Percentiles rank a stretch among this genome's conserved stretches.
These are phyloP conservation scores for Eremothecium gossypii DNA, from an alignment of 1,139 yeast species.

Conservation along the genomic window DNA sequence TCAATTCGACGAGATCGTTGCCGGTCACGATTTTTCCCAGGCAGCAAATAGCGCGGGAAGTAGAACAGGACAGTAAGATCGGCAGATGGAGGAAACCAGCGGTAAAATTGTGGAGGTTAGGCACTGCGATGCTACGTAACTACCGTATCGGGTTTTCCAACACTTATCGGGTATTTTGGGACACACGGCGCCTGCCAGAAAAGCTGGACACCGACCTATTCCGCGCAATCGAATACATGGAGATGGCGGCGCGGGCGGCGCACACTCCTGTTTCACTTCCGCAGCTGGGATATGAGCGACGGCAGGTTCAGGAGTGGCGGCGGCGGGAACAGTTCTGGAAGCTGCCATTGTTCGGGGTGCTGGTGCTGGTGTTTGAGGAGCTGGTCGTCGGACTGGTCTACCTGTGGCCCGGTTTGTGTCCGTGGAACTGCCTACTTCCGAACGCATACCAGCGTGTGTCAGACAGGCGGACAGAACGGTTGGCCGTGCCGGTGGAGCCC, in stretches of 20 bases:
- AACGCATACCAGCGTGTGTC: conserved; percentile 20
- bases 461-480: conserved; percentile 7
- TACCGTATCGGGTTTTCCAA: conserved; percentile 21
- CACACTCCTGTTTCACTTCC: conserved; percentile 1
- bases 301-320: conserved; percentile 17
- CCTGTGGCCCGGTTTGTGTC: conserved; percentile 23
- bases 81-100: conserved; percentile 24
- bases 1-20: conserved; percentile 15
- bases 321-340: conserved; percentile 24
- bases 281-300: conserved; percentile 15
- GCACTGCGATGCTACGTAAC: conserved; percentile 15
- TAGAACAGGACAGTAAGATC: conserved; percentile 14
- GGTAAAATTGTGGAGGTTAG: conserved; percentile 22
- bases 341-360: conserved; percentile 17
- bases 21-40: conserved; percentile 19
- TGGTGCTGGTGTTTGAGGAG: conserved; percentile 24
- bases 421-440: conserved; percentile 25
- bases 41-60: conserved; percentile 14
- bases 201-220: conserved; percentile 11
- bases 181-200: conserved; percentile 8
- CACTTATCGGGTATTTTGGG: conserved; percentile 16
- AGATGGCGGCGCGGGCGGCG: conserved; percentile 11
- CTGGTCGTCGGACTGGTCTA: conserved; percentile 20
- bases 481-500: not conserved
- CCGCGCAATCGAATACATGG: conserved; percentile 16